phyloP scores from a whole-genome alignment of 805 yeast genomes.

The Myxozyma kluyveri region DNA sequence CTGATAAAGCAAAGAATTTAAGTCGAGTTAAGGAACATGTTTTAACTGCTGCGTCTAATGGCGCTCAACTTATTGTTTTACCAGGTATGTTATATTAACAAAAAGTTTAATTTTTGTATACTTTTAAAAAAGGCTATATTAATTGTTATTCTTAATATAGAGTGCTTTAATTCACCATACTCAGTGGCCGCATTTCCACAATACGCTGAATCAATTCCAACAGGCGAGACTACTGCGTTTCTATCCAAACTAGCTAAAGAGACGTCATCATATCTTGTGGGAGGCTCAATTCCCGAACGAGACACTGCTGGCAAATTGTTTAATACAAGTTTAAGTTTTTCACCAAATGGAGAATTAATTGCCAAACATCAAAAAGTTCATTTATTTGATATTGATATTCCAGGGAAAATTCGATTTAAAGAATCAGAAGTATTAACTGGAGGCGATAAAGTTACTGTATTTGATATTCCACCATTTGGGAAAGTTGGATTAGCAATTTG shows the following conservation, averaged over 20 bases:
- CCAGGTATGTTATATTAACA: conserved; percentile 45
- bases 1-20: conserved; percentile 77
- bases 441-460: conserved; percentile 79
- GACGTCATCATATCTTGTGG: conserved; percentile 63
- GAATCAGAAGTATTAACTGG: conserved; percentile 74
- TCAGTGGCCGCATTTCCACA: conserved; percentile 80
- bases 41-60: conserved; percentile 60
- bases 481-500: conserved; percentile 78
- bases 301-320: conserved; percentile 56
- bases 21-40: conserved; percentile 63
- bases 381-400: conserved; percentile 87
- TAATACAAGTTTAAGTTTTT: conserved; percentile 73
- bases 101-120: neutral
- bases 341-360: conserved; percentile 67
- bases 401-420: conserved; percentile 82
- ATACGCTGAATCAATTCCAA: conserved; percentile 83
- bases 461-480: conserved; percentile 61
- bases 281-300: conserved; percentile 90
- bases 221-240: conserved; percentile 60
- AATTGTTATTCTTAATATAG: conserved; percentile 38
- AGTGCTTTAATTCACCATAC: conserved; percentile 95
- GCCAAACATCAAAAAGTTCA: conserved; percentile 91
- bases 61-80: conserved; percentile 72
- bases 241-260: conserved; percentile 66
- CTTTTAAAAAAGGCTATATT: neutral